Base-by-base conservation (phyloP, 1,284 basidiomycete species). In the Stereum hirsutum region DNA sequence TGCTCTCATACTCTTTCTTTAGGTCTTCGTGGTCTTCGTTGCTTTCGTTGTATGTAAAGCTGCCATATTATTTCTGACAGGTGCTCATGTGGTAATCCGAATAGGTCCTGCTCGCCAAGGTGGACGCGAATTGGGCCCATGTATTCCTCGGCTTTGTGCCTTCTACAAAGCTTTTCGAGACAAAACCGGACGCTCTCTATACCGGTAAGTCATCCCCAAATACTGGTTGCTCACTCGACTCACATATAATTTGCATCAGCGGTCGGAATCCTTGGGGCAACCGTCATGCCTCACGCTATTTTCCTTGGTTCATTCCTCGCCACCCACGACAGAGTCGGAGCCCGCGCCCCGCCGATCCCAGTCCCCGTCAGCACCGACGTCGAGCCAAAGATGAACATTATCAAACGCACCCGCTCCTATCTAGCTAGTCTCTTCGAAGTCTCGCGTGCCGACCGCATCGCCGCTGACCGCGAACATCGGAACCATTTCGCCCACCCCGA, bases 71-170 rank as follows among this genome's bases (percentile, higher is more conserved):
- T n/a, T n/a, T n/a, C n/a, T n/a, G n/a, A n/a, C n/a, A n/a, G n/a
- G n/a, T n/a, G n/a, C n/a, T n/a, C n/a, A n/a, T n/a, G n/a, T n/a
- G n/a, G n/a, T n/a, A n/a, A n/a, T n/a, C n/a, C n/a, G n/a, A n/a
- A n/a, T n/a, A n/a, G 35, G 68, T 92, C 35, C 76, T 97, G 46
- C 78, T 95, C 39, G 72, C 82, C 24, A 79, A 76, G 56, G 75
- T 92, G 19, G 53, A 75, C 35, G 81, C 94, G 0, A 56, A 81
- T 28, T 96, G 92, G 93, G 72, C 66, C 14, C 64, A 67, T 25
- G 86, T 87, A 1, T 95, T 98, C 59, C 56, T 77, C n/a, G 94
- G 94, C 8, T 94, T 79, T 54, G 54, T 97, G 10, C 94, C 94
- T 0, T 84, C 83, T 1, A 78, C 78, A 45, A 66, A 68, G 15